Conservation (phyloP, 176 grass and related monocot genomes). For the Olyra latifolia region DNA sequence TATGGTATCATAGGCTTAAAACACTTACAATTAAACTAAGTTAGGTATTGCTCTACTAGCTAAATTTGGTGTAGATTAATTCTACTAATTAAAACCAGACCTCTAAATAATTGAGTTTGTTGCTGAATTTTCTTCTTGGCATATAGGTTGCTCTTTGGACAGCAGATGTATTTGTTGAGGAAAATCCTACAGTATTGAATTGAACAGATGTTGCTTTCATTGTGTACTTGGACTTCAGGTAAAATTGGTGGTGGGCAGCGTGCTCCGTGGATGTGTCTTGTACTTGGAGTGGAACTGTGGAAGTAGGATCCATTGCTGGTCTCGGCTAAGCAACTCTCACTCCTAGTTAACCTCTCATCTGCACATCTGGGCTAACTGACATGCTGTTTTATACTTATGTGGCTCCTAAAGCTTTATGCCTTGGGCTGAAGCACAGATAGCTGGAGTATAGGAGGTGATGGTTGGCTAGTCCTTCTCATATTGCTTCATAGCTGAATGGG, state of each 20-base stretch:
- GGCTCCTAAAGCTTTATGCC: neutral
- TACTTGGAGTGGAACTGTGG: neutral
- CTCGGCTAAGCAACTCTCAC: neutral
- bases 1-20: neutral
- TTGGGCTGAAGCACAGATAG: neutral
- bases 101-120: neutral
- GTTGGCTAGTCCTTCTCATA: neutral
- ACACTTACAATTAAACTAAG: neutral
- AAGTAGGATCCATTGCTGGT: neutral
- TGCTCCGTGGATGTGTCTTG: neutral
- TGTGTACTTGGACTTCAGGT: neutral
- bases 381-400: conserved; percentile 13
- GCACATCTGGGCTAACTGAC: neutral
- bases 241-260: neutral
- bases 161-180: neutral
- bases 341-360: conserved; percentile 14
- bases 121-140: neutral
- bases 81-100: neutral
- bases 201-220: neutral
- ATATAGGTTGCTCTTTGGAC: neutral
- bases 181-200: neutral
- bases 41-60: neutral
- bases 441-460: neutral
- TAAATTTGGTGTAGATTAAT: neutral
- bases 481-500: neutral